Base-by-base conservation (phyloP, 306 rosid species). In the Cucurbita argyrosperma region DNA sequence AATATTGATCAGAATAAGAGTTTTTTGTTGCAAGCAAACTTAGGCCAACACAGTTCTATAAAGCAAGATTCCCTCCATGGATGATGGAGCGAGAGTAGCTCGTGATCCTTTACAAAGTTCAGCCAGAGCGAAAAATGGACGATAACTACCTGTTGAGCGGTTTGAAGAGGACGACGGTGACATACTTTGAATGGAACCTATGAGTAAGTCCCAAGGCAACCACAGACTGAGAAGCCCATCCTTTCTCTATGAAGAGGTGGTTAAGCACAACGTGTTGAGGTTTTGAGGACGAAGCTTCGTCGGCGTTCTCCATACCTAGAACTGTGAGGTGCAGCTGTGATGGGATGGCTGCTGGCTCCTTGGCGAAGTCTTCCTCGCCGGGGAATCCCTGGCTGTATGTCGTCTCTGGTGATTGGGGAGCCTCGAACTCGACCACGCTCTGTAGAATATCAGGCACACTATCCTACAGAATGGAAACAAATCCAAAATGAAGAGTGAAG, bases 251-350 rank as follows among this genome's bases (percentile, higher is more conserved):
- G 82, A 87, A 92, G 45, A 92, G 91, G 47, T 92, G 96, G 76
- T 92, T 88, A 58, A 92, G 92, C 82, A 92, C 92, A 74, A 92
- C 96, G 70, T 92, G 98, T 69, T 79, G 96, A 67, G 98, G 98
- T 77, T 83, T 90, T 40, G 96, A 84, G 61, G 92, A 75, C 58
- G 96, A 73, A 60, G 80, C 86, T 37, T 76, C 80, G 38, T 80
- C 86, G 8, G 92, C 66, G 7, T 84, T 82, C 68, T 85, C 92
- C 90, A 83, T 81, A 21, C 90, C 95, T 19, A 92, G 91, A 75
- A 92, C 89, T 3, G 92, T 87, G 50, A 86, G 85, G 78, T 92
- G 96, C 75, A 90, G 84, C 79, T 92, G 96, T 4, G 92, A 82
- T 23, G 98, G 98, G 56, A 87, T 88, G 14, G 85, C 77, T 80